These are phyloP conservation scores for Ogataea chonburiensis DNA, from an alignment of 805 yeast species.

Conservation along the genomic window DNA sequence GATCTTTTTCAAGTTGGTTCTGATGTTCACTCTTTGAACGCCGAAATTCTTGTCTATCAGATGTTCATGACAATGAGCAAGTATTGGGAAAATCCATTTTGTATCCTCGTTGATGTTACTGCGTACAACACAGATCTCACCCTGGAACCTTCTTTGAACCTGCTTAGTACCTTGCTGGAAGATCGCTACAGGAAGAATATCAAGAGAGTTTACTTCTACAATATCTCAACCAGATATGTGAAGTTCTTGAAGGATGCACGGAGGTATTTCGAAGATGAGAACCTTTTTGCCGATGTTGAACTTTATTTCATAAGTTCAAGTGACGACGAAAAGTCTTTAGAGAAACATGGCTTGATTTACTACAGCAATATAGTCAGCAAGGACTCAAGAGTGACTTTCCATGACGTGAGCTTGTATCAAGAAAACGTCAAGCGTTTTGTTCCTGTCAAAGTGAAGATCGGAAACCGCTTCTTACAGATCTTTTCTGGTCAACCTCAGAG, in stretches of 20 bases:
- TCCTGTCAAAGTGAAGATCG: slow-evolving; percentile 65
- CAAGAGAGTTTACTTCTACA: slow-evolving; percentile 50
- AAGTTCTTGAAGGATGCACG: slow-evolving; percentile 12
- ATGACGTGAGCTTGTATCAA: slow-evolving; percentile 53
- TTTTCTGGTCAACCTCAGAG: slow-evolving; percentile 43
- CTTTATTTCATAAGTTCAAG: slow-evolving; percentile 43
- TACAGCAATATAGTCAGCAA: slow-evolving; percentile 41
- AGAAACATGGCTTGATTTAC: slow-evolving; percentile 44
- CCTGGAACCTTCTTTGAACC: slow-evolving; percentile 12
- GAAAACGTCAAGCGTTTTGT: slow-evolving; percentile 46
- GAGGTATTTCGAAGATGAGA: slow-evolving; percentile 9
- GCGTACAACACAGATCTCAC: slow-evolving; percentile 38
- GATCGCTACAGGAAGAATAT: slow-evolving; percentile 52
- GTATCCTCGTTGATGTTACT: slow-evolving; percentile 67
- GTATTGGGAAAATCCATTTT: slow-evolving; percentile 68
- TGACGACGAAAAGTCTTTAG: slow-evolving; percentile 44
- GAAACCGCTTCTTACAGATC: slow-evolving; percentile 65
- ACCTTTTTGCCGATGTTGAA: slow-evolving; percentile 15
- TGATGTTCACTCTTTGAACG: slow-evolving; percentile 30
- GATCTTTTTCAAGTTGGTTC: slow-evolving; percentile 42
- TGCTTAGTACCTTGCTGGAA: slow-evolving; percentile 42
- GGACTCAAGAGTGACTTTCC: slow-evolving; percentile 52
- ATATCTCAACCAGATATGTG: slow-evolving; percentile 39
- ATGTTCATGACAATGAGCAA: slow-evolving; percentile 64
- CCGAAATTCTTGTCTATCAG: slow-evolving; percentile 56